A percentile compares a stretch with the other conserved stretches of the same genome.
These are phyloP conservation scores for Leccinum subtestaceum DNA, from an alignment of 768 basidiomycete genomes.

Conservation along the genomic window DNA sequence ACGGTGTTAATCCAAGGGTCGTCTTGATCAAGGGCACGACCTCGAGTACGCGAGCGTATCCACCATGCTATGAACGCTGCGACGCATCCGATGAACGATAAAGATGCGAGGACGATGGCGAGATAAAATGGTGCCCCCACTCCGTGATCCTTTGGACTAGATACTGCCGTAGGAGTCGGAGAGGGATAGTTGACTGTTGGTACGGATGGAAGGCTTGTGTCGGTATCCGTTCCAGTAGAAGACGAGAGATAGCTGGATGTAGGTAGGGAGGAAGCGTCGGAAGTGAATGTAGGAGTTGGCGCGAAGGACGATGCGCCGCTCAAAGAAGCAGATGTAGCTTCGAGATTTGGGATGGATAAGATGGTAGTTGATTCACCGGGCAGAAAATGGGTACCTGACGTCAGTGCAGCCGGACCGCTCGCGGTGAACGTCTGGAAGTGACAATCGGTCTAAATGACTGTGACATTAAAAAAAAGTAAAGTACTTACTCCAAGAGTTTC, in stretches of 20 bases:
- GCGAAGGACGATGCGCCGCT: constrained; percentile 2
- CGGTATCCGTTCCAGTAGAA: constrained; percentile 11
- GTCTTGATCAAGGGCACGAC: constrained; percentile 32
- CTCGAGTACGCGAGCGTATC: constrained; percentile 41
- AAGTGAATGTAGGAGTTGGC: constrained; percentile 1
- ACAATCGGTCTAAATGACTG: not conserved
- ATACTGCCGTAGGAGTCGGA: constrained; percentile 22
- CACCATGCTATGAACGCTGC: constrained; percentile 49
- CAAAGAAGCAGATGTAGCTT: constrained; percentile 16
- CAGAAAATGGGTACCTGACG: constrained; percentile 2
- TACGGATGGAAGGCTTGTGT: constrained; percentile 22
- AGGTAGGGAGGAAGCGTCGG: not conserved
- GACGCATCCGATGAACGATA: constrained; percentile 44
- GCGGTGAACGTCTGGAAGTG: constrained; percentile 8
- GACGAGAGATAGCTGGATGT: constrained; percentile 9
- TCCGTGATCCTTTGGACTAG: constrained; percentile 21
- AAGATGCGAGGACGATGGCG: constrained; percentile 46
- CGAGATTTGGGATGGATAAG: constrained; percentile 18
- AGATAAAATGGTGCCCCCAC: constrained; percentile 45
- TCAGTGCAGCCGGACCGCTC: not conserved
- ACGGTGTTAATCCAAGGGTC: constrained; percentile 31
- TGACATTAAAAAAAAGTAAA: constrained; percentile 4
- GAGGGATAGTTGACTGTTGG: constrained; percentile 24
- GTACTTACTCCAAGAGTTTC: not conserved
- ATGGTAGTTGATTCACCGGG: not conserved